These are phyloP conservation scores for Podosphaera xanthii DNA, from an alignment of 2,329 filamentous ascomycete species.

Conservation along the genomic window DNA sequence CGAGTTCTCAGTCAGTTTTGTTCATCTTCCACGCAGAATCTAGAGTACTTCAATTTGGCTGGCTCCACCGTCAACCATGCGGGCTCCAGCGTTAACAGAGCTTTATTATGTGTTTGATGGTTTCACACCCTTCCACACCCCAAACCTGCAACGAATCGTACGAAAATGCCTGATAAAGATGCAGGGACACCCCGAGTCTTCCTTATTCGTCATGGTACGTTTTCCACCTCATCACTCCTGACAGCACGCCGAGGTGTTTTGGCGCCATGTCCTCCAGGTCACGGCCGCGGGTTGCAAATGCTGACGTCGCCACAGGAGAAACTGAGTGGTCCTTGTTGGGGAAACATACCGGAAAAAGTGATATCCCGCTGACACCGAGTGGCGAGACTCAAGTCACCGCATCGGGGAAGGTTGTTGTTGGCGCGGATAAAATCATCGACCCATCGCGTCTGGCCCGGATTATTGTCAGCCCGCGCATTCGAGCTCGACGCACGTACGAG, in stretches of 20 bases:
- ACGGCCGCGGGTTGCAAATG: neutral
- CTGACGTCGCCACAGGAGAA: slow-evolving; percentile 16
- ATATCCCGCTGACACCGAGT: slow-evolving; percentile 19
- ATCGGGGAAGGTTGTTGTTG: slow-evolving; percentile 22
- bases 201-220: slow-evolving; percentile 19
- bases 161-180: slow-evolving; percentile 17
- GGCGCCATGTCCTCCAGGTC: neutral
- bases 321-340: slow-evolving; percentile 25
- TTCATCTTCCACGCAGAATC: too few species aligned
- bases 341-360: slow-evolving; percentile 22
- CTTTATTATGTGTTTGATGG: too few species aligned
- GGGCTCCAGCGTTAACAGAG: too few species aligned
- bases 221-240: too few species aligned
- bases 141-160: neutral
- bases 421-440: slow-evolving; percentile 24
- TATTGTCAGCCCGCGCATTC: slow-evolving; percentile 23
- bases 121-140: neutral
- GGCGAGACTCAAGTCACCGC: slow-evolving; percentile 22
- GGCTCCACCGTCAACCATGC: too few species aligned
- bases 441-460: slow-evolving; percentile 22
- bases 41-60: too few species aligned
- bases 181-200: slow-evolving; percentile 19
- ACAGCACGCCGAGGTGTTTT: neutral
- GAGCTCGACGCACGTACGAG: slow-evolving; percentile 24
- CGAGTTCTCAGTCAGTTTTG: too few species aligned